Base-by-base conservation (phyloP, 768 basidiomycete species). In the Pulveroboletus sp. region DNA sequence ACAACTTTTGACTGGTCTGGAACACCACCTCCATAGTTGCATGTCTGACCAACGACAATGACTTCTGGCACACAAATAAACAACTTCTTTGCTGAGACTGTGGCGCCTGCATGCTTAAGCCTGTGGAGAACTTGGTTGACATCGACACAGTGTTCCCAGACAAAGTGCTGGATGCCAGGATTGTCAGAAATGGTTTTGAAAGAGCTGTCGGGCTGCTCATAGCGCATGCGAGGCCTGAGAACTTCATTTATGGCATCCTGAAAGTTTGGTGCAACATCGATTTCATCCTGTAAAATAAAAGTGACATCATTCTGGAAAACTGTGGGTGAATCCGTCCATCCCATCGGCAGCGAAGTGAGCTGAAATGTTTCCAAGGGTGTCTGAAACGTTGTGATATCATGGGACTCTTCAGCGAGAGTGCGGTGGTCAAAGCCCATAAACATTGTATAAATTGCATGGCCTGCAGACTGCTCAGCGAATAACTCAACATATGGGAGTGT, bases 341-440 rank as follows among this genome's bases (percentile, higher is more conserved):
- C 77, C 70, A 72, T 72, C 0, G 75, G 76, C 0, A 77, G 48
- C 0, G 60, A 57, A 1, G 62, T 63, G 1, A 75, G 60, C 1
- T 60, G 56, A 0, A 72, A 47, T 0, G 65, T 56, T 6, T 73
- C 71, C 2, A 73, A 61, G 0, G 73, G 74, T 0, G 71, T 73
- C 49, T 73, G 67, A 57, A 77, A 77, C 0, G 71, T 72, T 0
- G 75, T 77, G 17, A 72, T 56, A 37, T 76, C 72, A 14, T 68
- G 51, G 0, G 68, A 45, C 3, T 47, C 45, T 7, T 40, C 26
- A 6, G 43, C 37, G 6, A 54, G 43, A 2, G 34, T 26, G 0
- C 19, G 17, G 22, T 43, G 41, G 9, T 55, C 38, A n/a, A 47
- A 55, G 0, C 36, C 36, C 4, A 37, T 20, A 16, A 37, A 37